phyloP scores from a whole-genome alignment of 2,329 filamentous ascomycete genomes.

The Anthostomella pinea region DNA sequence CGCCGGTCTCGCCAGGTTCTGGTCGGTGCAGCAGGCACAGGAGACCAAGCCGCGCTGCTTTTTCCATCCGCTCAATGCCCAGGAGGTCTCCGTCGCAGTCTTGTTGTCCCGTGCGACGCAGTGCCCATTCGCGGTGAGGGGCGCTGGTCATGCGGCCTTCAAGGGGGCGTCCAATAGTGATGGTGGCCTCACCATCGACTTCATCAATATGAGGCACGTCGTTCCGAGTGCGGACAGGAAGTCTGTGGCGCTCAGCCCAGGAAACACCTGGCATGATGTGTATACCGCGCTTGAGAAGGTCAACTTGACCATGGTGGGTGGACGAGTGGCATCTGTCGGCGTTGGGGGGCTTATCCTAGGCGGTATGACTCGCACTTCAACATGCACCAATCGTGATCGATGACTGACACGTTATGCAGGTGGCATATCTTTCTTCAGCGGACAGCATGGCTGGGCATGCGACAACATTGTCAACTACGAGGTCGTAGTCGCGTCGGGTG shows the following conservation, averaged over 20 bases:
- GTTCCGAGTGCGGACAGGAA: slow-evolving; percentile 21
- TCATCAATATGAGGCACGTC: slow-evolving; percentile 23
- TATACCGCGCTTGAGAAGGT: slow-evolving; percentile 33
- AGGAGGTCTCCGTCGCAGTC: slow-evolving; percentile 28
- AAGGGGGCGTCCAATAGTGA: slow-evolving; percentile 26
- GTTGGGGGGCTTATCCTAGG: slow-evolving; percentile 39
- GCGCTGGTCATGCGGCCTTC: slow-evolving; percentile 33
- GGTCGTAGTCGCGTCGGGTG: slow-evolving; percentile 21
- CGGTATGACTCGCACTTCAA: slow-evolving; percentile 6
- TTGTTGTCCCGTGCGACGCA: slow-evolving; percentile 22
- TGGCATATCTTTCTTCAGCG: slow-evolving; percentile 32
- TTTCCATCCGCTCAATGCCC: slow-evolving; percentile 23
- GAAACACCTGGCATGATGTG: slow-evolving; percentile 38
- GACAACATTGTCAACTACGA: slow-evolving; percentile 37
- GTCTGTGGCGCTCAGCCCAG: slow-evolving; percentile 34
- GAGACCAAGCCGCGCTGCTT: slow-evolving; percentile 19
- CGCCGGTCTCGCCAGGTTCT: slow-evolving; percentile 6
- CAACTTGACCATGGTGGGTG: slow-evolving; percentile 36
- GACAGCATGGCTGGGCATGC: slow-evolving; percentile 29
- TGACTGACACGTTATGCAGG: slow-evolving; percentile 14
- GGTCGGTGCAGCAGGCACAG: slow-evolving; percentile 13
- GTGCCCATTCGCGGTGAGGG: slow-evolving; percentile 33
- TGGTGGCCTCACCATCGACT: slow-evolving; percentile 29
- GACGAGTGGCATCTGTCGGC: slow-evolving; percentile 35
- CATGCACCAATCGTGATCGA: background rate